Evolutionary conservation across 306 rosid species (phyloP).

Genomic region (Prunus dulcis): DNA sequence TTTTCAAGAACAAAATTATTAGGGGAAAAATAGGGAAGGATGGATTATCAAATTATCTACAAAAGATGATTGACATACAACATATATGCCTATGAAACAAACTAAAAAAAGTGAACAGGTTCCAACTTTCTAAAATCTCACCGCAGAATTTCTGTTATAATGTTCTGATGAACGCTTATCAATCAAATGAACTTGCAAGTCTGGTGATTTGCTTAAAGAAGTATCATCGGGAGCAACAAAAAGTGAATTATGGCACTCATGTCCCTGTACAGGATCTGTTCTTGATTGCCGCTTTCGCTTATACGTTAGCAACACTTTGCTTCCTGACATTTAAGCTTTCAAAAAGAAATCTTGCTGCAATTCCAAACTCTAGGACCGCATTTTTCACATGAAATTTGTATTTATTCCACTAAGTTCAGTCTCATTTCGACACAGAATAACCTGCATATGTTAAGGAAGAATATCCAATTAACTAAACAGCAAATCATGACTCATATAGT

Average conservation of each 20-base stretch:
- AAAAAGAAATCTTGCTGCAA: slow-evolving; percentile 19
- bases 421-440: not conserved
- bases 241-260: slow-evolving; percentile 20
- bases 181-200: slow-evolving; percentile 23
- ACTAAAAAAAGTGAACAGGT: not conserved
- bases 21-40: not conserved
- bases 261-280: slow-evolving; percentile 26
- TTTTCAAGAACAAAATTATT: not conserved
- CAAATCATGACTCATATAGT: not conserved
- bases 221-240: slow-evolving; percentile 19
- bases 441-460: not conserved
- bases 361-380: slow-evolving; percentile 17
- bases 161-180: slow-evolving; percentile 27
- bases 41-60: not conserved
- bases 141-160: slow-evolving; percentile 29
- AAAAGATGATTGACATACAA: not conserved
- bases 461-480: slow-evolving; percentile 11
- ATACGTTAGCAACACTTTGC: slow-evolving; percentile 56
- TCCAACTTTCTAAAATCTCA: slow-evolving; percentile 22
- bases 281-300: slow-evolving; percentile 48
- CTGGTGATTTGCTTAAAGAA: slow-evolving; percentile 16
- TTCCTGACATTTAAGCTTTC: slow-evolving; percentile 46
- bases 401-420: not conserved
- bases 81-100: not conserved
- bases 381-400: not conserved